Base-by-base conservation (phyloP, 2,329 filamentous ascomycete species). In the Talaromyces sp. region DNA sequence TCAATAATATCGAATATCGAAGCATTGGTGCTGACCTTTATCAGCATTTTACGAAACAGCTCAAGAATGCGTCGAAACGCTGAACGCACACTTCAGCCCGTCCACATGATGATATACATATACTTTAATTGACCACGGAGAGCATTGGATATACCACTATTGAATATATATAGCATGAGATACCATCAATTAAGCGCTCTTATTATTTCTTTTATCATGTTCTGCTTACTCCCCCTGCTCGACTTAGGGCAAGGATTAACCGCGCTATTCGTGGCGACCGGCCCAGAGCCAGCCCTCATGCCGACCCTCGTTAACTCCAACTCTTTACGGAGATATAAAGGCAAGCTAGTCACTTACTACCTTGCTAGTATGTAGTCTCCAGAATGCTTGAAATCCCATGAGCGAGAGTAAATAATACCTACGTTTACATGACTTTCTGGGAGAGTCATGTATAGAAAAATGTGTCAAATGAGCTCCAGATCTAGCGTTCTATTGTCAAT, bases 21-120 rank as follows among this genome's bases (percentile, higher is more conserved):
- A 43, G n/a, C 11, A 17, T 25, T 17, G 25, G 45, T 64, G 67
- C 74, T 67, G 72, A 49, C 61, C n/a, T 13, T 29, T 19, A 29
- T 15, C 58, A 79, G 77, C 78, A 79, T 70, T 75, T 80, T 69
- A 75, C 79, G 19, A 74, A 77, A 56, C 76, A 79, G 73, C 72
- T 78, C 22, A 77, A 76, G 70, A 75, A 68, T 61, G 72, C 72
- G 62, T 73, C 70, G 56, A 77, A 76, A 67, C 75, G 76, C 34
- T 66, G 60, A 62, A 49, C 59, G 45, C 13, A 27, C 68, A 34
- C n/a, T n/a, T 3, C 13, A n/a, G 27, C 56, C 13, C 59, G 6
- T 36, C n/a, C n/a, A n/a, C n/a, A n/a, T 25, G 15, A 22, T 22
- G 22, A 59, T 29, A 34, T 29, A 38, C 29, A 36, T 53, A 31